These are phyloP conservation scores for Cordyceps farinosa DNA, from an alignment of 2,329 filamentous ascomycete species.

Conservation along the genomic window DNA sequence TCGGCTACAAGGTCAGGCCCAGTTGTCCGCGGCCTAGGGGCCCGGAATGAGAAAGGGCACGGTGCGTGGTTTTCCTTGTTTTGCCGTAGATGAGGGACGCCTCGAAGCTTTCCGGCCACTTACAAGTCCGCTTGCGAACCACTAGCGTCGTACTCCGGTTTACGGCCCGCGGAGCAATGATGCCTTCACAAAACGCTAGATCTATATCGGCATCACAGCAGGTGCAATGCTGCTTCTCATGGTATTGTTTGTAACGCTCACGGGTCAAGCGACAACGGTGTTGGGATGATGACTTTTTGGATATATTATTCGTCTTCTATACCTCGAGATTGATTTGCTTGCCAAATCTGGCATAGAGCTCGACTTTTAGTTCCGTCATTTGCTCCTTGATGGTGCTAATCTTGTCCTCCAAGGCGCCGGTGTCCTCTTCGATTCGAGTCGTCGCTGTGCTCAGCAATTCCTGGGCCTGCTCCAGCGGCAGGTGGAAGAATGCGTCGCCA, in stretches of 20 bases:
- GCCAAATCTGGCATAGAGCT: conserved; percentile 91
- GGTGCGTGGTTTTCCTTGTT: background rate
- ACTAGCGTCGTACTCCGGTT: background rate
- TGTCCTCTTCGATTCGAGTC: conserved; percentile 71
- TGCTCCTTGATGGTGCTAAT: conserved; percentile 73
- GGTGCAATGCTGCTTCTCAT: background rate
- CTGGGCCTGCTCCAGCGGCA: conserved; percentile 81
- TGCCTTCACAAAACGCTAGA: background rate
- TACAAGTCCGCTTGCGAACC: background rate
- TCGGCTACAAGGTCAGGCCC: background rate
- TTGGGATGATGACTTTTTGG: background rate
- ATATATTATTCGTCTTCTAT: conserved; percentile 18
- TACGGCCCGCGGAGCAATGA: background rate
- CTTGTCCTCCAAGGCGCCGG: conserved; percentile 72
- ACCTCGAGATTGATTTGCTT: conserved; percentile 90
- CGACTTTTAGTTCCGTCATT: conserved; percentile 85
- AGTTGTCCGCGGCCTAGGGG: background rate
- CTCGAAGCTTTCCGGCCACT: background rate
- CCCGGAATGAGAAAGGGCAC: background rate
- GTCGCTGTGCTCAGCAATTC: conserved; percentile 73
- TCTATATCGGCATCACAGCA: background rate
- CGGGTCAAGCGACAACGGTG: background rate
- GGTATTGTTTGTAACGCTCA: too few species aligned
- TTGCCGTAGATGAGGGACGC: too few species aligned
- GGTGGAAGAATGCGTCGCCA: conserved; percentile 88